These are phyloP conservation scores for Ophiostoma piceae DNA, from an alignment of 2,329 filamentous ascomycete species.

Conservation along the genomic window DNA sequence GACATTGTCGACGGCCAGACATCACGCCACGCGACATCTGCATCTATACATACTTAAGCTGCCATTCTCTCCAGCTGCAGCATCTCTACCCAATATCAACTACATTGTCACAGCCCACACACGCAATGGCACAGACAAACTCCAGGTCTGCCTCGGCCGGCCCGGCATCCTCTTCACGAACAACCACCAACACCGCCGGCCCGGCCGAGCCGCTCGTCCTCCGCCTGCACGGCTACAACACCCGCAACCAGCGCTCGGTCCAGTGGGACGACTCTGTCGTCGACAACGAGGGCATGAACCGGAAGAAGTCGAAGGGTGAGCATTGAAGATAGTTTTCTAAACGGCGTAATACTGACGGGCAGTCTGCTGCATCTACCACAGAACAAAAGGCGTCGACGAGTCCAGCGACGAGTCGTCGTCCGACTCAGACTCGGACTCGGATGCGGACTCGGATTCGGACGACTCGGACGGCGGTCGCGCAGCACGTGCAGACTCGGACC, in stretches of 20 bases:
- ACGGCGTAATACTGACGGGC: slow-evolving; percentile 2
- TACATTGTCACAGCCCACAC: not conserved
- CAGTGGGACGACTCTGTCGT: slow-evolving; percentile 91
- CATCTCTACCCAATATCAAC: not conserved
- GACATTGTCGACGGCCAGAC: not conserved
- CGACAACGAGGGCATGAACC: slow-evolving; percentile 90
- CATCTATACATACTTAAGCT: not conserved
- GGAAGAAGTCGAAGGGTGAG: slow-evolving; percentile 88
- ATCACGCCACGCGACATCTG: not conserved
- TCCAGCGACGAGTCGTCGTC: slow-evolving; percentile 65
- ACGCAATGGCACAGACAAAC: not conserved
- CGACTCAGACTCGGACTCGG: slow-evolving; percentile 51
- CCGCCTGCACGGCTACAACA: slow-evolving; percentile 48
- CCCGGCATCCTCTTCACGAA: slow-evolving; percentile 19
- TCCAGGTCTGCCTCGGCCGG: not conserved
- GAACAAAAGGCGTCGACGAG: slow-evolving; percentile 73
- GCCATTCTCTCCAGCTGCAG: not conserved
- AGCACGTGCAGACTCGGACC: slow-evolving; percentile 25
- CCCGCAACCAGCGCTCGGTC: slow-evolving; percentile 56
- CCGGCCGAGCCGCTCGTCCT: slow-evolving; percentile 39
- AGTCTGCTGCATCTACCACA: slow-evolving; percentile 99
- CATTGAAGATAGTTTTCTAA: not conserved
- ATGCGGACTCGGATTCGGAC: slow-evolving; percentile 36
- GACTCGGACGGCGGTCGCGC: slow-evolving; percentile 30
- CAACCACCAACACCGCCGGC: slow-evolving; percentile 31